phyloP scores from a whole-genome alignment of 2,329 filamentous ascomycete species.

The Xylogone sp. region DNA sequence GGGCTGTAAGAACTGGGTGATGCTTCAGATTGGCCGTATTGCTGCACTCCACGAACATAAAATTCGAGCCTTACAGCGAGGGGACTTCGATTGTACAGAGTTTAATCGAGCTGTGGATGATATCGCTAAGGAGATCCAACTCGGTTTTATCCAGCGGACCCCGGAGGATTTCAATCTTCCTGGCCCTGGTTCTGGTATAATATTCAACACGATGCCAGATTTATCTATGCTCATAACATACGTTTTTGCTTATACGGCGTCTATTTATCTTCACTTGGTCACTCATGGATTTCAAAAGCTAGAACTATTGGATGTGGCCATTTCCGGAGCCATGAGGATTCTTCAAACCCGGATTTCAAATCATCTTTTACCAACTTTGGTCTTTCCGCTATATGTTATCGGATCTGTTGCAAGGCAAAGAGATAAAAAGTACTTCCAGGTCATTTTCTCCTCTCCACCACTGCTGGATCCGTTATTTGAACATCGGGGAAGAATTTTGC shows the following conservation, averaged over 20 bases:
- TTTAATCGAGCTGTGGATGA: slow-evolving; percentile 9
- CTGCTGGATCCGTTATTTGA: slow-evolving; percentile 19
- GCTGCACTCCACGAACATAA: slow-evolving; percentile 53
- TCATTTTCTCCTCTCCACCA: slow-evolving; percentile 17
- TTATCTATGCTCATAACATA: slow-evolving; percentile 14
- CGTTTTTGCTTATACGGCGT: slow-evolving; percentile 18
- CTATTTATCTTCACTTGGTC: slow-evolving; percentile 23
- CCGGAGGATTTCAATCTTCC: slow-evolving; percentile 13
- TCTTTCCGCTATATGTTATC: slow-evolving; percentile 22
- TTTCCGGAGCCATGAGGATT: slow-evolving; percentile 16
- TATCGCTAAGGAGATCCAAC: slow-evolving; percentile 18
- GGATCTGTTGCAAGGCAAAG: slow-evolving; percentile 16
- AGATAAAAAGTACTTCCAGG: slow-evolving; percentile 21
- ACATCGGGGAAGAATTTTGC: slow-evolving; percentile 22
- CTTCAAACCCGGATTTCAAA: slow-evolving; percentile 12
- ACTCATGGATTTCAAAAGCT: slow-evolving; percentile 15
- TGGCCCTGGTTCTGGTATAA: background rate
- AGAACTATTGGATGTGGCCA: slow-evolving; percentile 8
- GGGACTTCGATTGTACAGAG: slow-evolving; percentile 6
- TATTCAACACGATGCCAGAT: slow-evolving; percentile 5
- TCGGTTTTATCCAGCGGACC: slow-evolving; percentile 12
- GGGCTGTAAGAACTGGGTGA: slow-evolving; percentile 54
- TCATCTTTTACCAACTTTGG: slow-evolving; percentile 14
- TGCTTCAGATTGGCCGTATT: slow-evolving; percentile 51
- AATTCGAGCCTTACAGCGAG: slow-evolving; percentile 35